phyloP scores from a whole-genome alignment of 2,329 filamentous ascomycete species.

The Nannizziopsis arthrosporioides region DNA sequence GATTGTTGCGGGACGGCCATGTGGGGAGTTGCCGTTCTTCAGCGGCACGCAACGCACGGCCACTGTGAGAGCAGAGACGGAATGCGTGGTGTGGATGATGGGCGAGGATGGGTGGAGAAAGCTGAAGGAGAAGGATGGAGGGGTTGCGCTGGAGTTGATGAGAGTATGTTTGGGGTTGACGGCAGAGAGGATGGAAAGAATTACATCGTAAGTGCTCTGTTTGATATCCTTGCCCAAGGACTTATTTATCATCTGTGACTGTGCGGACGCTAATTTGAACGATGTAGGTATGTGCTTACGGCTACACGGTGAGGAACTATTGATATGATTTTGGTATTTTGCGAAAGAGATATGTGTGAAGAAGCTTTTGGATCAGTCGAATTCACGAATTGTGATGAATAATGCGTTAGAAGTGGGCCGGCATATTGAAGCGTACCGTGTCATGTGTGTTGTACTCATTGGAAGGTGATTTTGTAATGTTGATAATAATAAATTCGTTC shows the following conservation, averaged over 20 bases:
- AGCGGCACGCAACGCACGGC: conserved; percentile 78
- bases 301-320: conserved; percentile 11
- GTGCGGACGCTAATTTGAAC: neutral
- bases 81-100: conserved; percentile 74
- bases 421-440: no score
- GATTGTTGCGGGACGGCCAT: conserved; percentile 88
- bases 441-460: no score
- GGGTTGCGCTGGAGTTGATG: conserved; percentile 72
- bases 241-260: neutral
- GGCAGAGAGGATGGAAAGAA: conserved; percentile 75
- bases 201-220: conserved; percentile 42
- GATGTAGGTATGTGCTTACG: conserved; percentile 12
- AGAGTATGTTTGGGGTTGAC: conserved; percentile 85
- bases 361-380: no score
- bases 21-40: conserved; percentile 93
- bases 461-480: no score
- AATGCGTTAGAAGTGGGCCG: no score
- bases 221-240: neutral
- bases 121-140: conserved; percentile 60
- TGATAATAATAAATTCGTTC: no score
- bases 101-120: conserved; percentile 58
- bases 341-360: neutral
- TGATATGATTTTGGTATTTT: no score
- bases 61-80: conserved; percentile 69
- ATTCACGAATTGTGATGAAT: no score